Conservation (phyloP, 2,329 filamentous ascomycete species). For the Calonectria naviculata region DNA sequence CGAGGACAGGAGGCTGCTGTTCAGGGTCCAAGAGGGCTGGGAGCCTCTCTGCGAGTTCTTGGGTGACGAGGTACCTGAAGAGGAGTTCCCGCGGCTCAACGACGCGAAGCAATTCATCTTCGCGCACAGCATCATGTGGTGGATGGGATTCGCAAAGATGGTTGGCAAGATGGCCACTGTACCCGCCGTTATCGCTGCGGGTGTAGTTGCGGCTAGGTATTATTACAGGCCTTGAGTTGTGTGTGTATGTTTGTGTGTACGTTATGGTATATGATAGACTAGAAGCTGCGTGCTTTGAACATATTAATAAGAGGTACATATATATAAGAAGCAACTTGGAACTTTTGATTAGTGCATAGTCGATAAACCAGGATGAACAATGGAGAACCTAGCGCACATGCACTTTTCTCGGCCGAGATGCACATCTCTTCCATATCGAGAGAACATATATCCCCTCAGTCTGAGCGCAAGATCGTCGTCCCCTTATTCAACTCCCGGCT, state of each 20-base stretch:
- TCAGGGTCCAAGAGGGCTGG: constrained; percentile 25
- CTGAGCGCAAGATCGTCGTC: not conserved
- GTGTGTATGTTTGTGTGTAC: too few species aligned
- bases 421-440: not conserved
- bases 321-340: too few species aligned
- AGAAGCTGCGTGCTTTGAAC: too few species aligned
- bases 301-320: not conserved
- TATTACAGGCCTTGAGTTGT: not conserved
- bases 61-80: not conserved
- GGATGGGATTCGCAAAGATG: constrained; percentile 31
- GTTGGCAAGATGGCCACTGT: constrained; percentile 16
- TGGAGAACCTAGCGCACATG: too few species aligned
- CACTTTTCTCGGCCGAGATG: too few species aligned
- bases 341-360: too few species aligned
- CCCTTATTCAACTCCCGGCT: constrained; percentile 30
- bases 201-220: constrained; percentile 21
- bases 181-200: constrained; percentile 12
- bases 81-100: constrained; percentile 21
- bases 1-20: constrained; percentile 12
- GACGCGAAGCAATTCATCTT: constrained; percentile 28
- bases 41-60: constrained; percentile 28
- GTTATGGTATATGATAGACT: too few species aligned
- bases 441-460: not conserved
- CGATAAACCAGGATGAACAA: too few species aligned
- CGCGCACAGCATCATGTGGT: constrained; percentile 30